Evolutionary conservation across 441 rosid species (phyloP), one percentile per base, ranked within the genome.

Genomic region (Monsonia emarginata): DNA sequence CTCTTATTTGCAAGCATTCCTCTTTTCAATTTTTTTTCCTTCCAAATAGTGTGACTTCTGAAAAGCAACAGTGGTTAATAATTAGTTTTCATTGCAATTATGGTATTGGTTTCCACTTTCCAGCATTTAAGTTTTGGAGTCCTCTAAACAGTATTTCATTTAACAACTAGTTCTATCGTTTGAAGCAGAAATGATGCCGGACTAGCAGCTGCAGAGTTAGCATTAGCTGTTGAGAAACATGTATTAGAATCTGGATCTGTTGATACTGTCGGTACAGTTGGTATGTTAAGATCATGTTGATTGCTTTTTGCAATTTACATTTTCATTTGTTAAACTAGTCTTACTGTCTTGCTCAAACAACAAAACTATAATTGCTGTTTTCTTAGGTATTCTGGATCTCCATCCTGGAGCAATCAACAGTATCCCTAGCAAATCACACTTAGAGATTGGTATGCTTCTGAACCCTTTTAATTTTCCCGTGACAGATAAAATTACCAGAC

Each of bases 341-440:
- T n/a, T 13, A 13, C 19, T n/a, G 2, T 30, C 5, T 30, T 1
- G 32, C 32, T 30, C 5, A 30, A 5, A 30, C 5, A 30, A 30
- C 32, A 70, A 26, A 61, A 58, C 14, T 38, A 24, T 16, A 11
- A 54, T 38, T 71, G 13, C 5, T 67, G 9, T 59, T 67, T 69
- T 34, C 38, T 30, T 38, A 92, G 96, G 96, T 64, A 90, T 88
- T 67, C 70, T 93, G 79, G 93, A 88, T 63, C 84, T 90, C 72
- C 96, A 90, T 76, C 98, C 98, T 7, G 90, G 95, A 67, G 97
- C 97, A 72, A 87, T 93, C 79, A 93, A 93, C 82, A 93, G 97
- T 74, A 93, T 93, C 65, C 98, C 98, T 8, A 90, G 98, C 80
- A 93, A 84, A 78, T 76, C 97, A 50, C 96, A 83, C 80, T 77